Evolutionary conservation across 345 rosid genomes (phyloP).

Genomic region (Clarkia xantiana): DNA sequence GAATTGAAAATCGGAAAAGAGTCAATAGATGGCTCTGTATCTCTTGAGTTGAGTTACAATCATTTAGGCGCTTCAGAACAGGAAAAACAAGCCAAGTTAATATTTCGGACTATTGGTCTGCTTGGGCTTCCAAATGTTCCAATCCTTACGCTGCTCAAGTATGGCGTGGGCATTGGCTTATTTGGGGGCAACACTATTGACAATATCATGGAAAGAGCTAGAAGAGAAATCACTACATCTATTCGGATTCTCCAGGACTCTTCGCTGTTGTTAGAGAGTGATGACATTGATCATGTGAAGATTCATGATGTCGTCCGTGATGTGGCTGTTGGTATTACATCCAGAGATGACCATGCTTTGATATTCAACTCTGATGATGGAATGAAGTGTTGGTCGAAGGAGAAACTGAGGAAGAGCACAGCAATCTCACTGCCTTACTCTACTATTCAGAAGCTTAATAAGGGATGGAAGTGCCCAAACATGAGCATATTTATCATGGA

Average conservation of each 20-base stretch:
- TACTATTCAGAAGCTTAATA: not conserved
- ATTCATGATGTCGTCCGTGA: not conserved
- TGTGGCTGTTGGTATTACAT: not conserved
- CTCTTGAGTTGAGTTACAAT: not conserved
- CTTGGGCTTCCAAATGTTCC: not conserved
- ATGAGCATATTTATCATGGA: not conserved
- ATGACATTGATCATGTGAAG: not conserved
- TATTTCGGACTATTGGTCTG: not conserved
- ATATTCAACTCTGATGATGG: not conserved
- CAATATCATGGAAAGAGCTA: not conserved
- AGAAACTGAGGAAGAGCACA: not conserved
- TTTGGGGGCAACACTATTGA: not conserved
- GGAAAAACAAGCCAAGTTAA: not conserved
- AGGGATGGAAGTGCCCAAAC: too few species aligned
- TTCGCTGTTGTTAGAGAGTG: not conserved
- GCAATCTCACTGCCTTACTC: not conserved
- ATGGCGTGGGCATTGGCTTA: not conserved
- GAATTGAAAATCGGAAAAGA: not conserved
- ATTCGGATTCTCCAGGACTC: not conserved
- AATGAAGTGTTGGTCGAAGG: not conserved
- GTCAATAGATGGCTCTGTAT: not conserved
- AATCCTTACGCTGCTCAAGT: not conserved
- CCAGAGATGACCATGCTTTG: not conserved
- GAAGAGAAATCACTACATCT: not conserved
- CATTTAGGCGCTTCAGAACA: not conserved